Conservation (phyloP, 1,284 basidiomycete genomes). For the Meira miltonrushii region DNA sequence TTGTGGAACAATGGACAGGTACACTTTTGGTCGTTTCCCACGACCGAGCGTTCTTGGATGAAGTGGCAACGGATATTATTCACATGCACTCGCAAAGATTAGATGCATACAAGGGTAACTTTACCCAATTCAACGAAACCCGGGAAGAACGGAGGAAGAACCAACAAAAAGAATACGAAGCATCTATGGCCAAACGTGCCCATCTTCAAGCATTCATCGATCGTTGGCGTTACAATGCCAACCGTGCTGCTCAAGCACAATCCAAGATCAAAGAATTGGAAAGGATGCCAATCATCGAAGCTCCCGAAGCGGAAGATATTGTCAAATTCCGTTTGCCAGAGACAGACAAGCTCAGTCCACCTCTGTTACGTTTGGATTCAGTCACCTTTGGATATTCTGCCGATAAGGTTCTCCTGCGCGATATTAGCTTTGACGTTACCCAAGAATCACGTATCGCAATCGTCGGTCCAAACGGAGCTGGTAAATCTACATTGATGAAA, state of each 20-base stretch:
- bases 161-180: conserved; percentile 70
- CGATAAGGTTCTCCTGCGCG: conserved; percentile 73
- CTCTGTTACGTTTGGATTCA: conserved; percentile 86
- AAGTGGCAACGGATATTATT: conserved; percentile 94
- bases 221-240: conserved; percentile 50
- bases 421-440: conserved; percentile 73
- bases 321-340: conserved; percentile 60
- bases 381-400: conserved; percentile 84
- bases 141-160: conserved; percentile 90
- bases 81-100: conserved; percentile 91
- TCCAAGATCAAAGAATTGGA: conserved; percentile 97
- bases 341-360: conserved; percentile 80
- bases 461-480: conserved; percentile 48
- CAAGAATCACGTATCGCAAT: conserved; percentile 44
- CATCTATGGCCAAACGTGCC: conserved; percentile 88
- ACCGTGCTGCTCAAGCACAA: conserved; percentile 67
- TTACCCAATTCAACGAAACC: conserved; percentile 97
- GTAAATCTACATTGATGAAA: conserved; percentile 86
- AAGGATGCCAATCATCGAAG: conserved; percentile 88
- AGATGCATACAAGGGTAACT: conserved; percentile 98
- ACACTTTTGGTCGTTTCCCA: conserved; percentile 96
- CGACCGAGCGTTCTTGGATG: conserved; percentile 96
- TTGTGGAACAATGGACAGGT: conserved; percentile 74
- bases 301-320: conserved; percentile 76
- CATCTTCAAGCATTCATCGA: conserved; percentile 91